Evolutionary conservation across 768 basidiomycete species (phyloP), one percentile per base, ranked within the genome.

Genomic region (Amanita rubescens): DNA sequence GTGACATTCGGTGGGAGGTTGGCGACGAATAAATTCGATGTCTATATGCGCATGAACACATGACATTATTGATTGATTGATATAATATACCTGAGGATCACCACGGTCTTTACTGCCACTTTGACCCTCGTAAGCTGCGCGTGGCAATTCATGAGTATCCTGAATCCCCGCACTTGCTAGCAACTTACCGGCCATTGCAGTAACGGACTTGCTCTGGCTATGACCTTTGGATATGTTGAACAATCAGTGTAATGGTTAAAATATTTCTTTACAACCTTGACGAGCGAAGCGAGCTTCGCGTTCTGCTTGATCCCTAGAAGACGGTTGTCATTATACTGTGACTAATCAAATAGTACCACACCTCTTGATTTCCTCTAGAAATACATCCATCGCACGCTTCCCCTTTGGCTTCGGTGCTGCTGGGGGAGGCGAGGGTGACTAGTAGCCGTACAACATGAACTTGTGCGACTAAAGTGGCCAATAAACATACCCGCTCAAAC

Each of bases 321-420:
- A 41, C 17, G 9, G 25, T 53, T 42, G 54, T 22, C 38, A 48
- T 38, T 19, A 45, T 3, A 33, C 58, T 45, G 25, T 27, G 3
- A 48, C 17, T 48, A 8, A 11, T 33, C 30, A 17, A 8, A 37
- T 14, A 19, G 17, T 12, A 38, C 54, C 74, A 19, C 44, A 88
- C 95, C 81, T 81, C 71, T 98, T 98, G 55, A 99, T 91, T 71
- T 99, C 94, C 62, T 96, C 94, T 48, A 99, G 73, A 65, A 98
- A 99, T 1, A 85, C 70, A 68, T 97, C 94, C 92, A 98, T 98
- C 1, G 90, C 92, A 48, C 95, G 82, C 66, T 92, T 96, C 2
- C 96, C 96, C 66, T 92, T 96, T 0, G 90, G 85, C 64, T 84
- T 92, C 1, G 84, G 78, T 5, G 66, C 71, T 20, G 66, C 55